Conservation (phyloP, 306 rosid genomes). For the Lagenaria siceraria region DNA sequence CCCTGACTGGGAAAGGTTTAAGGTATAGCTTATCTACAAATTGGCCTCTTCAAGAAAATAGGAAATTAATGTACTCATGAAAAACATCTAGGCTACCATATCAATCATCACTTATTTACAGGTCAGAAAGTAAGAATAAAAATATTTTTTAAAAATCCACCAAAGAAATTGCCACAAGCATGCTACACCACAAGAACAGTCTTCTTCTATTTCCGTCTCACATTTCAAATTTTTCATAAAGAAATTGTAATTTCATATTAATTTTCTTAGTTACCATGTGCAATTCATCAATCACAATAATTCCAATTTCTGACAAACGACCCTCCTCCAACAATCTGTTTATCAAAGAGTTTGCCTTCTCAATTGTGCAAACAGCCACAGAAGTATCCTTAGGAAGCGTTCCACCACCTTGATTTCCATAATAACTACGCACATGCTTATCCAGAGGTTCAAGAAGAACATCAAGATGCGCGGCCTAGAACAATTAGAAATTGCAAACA, state of each 20-base stretch:
- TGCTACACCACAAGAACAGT: not conserved
- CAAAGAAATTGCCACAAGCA: not conserved
- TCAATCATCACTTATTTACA: not conserved
- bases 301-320: constrained; percentile 89
- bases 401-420: constrained; percentile 94
- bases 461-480: constrained; percentile 89
- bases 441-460: constrained; percentile 88
- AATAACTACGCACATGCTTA: constrained; percentile 89
- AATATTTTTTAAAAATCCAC: not conserved
- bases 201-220: not conserved
- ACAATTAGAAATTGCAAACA: constrained; percentile 12
- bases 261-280: constrained; percentile 57
- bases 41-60: not conserved
- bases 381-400: constrained; percentile 92
- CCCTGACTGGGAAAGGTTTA: not conserved
- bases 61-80: not conserved
- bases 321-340: constrained; percentile 91
- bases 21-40: not conserved
- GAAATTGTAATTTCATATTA: not conserved
- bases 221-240: not conserved
- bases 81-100: not conserved
- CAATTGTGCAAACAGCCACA: constrained; percentile 94
- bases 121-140: not conserved
- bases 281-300: constrained; percentile 89
- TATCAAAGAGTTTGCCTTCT: constrained; percentile 85